Evolutionary conservation across 2,329 filamentous ascomycete genomes (phyloP).

Genomic region (Fusarium kyushuense): DNA sequence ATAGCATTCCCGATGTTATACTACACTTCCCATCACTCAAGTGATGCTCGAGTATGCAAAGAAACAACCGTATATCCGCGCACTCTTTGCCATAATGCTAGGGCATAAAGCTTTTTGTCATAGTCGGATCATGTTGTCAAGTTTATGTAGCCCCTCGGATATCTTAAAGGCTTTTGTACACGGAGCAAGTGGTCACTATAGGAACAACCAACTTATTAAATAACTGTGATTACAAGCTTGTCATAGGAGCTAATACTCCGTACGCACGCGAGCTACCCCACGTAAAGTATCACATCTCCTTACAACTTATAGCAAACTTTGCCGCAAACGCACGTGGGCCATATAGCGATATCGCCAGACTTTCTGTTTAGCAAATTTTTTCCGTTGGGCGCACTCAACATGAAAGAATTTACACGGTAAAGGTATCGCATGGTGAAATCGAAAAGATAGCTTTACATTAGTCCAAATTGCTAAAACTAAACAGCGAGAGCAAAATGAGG

Average conservation of each 20-base stretch:
- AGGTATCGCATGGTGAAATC: neutral
- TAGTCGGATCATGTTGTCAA: neutral
- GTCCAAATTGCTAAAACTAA: neutral
- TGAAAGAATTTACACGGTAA: neutral
- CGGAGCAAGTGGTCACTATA: neutral
- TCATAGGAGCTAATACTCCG: neutral
- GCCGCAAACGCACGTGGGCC: neutral
- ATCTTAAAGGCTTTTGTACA: neutral
- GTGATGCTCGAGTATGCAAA: neutral
- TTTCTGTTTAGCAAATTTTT: neutral
- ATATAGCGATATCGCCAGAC: neutral
- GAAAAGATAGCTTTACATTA: neutral
- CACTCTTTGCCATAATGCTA: no score
- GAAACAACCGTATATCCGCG: neutral
- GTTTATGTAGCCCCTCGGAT: neutral
- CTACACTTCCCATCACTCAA: neutral
- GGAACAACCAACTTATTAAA: neutral
- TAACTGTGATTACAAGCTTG: neutral
- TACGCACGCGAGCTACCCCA: neutral
- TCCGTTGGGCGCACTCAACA: neutral
- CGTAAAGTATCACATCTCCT: constrained; percentile 1
- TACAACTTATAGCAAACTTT: constrained; percentile 1
- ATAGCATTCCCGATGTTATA: neutral
- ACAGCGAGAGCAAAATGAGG: neutral
- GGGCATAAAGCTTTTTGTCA: neutral